Evolutionary conservation across 306 rosid species (phyloP).

Genomic region (Cucurbita ficifolia): DNA sequence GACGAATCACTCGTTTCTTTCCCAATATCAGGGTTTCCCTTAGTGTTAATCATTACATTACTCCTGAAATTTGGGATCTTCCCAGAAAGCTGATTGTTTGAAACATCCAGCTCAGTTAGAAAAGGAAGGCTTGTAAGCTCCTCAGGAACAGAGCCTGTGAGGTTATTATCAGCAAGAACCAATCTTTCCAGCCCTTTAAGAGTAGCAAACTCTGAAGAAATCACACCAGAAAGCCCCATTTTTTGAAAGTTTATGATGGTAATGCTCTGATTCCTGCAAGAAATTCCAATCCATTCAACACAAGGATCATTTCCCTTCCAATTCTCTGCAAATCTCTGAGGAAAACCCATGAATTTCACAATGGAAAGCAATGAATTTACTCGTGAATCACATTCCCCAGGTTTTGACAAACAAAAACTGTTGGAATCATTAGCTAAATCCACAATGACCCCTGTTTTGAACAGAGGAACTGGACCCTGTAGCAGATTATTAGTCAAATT

Average conservation of each 20-base stretch:
- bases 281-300: slow-evolving; percentile 55
- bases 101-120: slow-evolving; percentile 41
- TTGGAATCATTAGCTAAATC: slow-evolving; percentile 45
- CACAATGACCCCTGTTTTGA: slow-evolving; percentile 34
- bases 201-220: slow-evolving; percentile 45
- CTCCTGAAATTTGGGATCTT: slow-evolving; percentile 49
- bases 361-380: slow-evolving; percentile 39
- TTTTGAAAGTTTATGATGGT: slow-evolving; percentile 56
- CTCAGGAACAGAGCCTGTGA: slow-evolving; percentile 48
- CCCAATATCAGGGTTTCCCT: slow-evolving; percentile 50
- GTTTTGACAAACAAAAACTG: slow-evolving; percentile 48
- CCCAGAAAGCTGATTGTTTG: slow-evolving; percentile 51
- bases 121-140: slow-evolving; percentile 47
- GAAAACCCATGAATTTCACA: slow-evolving; percentile 43
- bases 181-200: slow-evolving; percentile 45
- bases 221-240: slow-evolving; percentile 54
- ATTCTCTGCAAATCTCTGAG: slow-evolving; percentile 45
- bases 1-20: slow-evolving; percentile 27
- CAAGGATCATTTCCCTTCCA: slow-evolving; percentile 84
- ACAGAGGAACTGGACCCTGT: slow-evolving; percentile 60
- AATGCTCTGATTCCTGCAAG: slow-evolving; percentile 41
- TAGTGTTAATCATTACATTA: slow-evolving; percentile 25
- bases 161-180: slow-evolving; percentile 52
- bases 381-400: slow-evolving; percentile 48
- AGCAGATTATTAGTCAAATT: slow-evolving; percentile 65